Evolutionary conservation across 345 rosid species (phyloP), one percentile per base, ranked within the genome.

Genomic region (Populus ilicifolia): DNA sequence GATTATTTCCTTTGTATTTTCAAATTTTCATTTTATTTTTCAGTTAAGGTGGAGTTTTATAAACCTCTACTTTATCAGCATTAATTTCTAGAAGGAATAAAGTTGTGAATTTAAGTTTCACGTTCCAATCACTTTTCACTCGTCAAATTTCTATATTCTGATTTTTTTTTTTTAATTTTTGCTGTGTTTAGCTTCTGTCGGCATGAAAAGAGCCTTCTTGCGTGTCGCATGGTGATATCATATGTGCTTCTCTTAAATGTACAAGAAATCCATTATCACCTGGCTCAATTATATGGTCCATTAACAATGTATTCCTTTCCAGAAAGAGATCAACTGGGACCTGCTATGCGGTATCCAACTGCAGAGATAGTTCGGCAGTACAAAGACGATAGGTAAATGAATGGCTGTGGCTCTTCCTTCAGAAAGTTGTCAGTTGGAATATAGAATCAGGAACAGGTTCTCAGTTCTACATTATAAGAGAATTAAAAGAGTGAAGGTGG

Each of bases 391-490:
- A 43, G 41, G 35, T 46, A 18, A 64, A 74, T 0, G 76, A 67
- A 73, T 73, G 82, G 86, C 35, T 29, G 16, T 46, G 64, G 59
- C 67, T 63, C 56, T 61, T 36, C 73, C 29, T 56, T n/a, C 69
- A 43, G 48, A 72, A 71, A 78, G 72, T 63, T 23, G 65, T 20
- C 35, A 3, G 41, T 61, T 72, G 67, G 86, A 76, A 75, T 72
- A 69, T 62, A 36, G 81, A 83, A 75, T 72, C 78, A 20, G 25
- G 65, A 18, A n/a, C 29, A 54, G 66, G 63, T 59, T n/a, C 63
- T 59, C 29, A 5, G n/a, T n/a, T 46, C 21, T 72, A 5, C 67
- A 20, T 13, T 21, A 72, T 21, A 13, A 8, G 30, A 23, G 30
- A n/a, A 20, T n/a, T 20, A 52, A 52, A 71, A 25, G 41, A 27